Conservation (phyloP, 768 basidiomycete species). For the Boletus reticulatus region DNA sequence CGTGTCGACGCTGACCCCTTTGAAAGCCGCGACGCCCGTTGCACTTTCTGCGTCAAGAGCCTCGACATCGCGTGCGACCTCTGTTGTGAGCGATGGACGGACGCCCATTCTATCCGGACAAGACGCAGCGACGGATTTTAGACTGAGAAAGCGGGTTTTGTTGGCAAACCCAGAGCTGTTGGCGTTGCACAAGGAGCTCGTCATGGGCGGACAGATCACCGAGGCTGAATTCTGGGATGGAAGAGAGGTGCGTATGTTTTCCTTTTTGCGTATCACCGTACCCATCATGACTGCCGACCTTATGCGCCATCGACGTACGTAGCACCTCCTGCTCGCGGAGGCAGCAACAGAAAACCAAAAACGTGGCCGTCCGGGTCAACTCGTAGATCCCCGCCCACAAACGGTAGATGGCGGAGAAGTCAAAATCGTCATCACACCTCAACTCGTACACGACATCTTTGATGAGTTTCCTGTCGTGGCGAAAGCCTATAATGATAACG, state of each 20-base stretch:
- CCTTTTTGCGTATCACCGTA: conserved; percentile 4
- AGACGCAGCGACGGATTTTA: conserved; percentile 66
- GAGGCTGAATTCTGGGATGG: conserved; percentile 98
- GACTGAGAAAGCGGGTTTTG: conserved; percentile 76
- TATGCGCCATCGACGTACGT: background rate
- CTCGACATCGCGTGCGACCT: conserved; percentile 59
- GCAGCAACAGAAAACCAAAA: conserved; percentile 69
- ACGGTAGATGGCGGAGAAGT: conserved; percentile 81
- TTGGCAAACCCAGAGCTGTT: conserved; percentile 76
- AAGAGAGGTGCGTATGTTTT: conserved; percentile 62
- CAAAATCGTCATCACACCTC: conserved; percentile 87
- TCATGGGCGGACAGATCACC: conserved; percentile 78
- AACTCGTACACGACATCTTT: conserved; percentile 93
- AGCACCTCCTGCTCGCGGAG: conserved; percentile 79
- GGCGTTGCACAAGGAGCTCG: conserved; percentile 82
- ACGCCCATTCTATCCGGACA: conserved; percentile 54
- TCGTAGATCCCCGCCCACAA: conserved; percentile 87
- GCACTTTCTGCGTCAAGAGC: conserved; percentile 35
- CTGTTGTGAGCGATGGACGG: conserved; percentile 54
- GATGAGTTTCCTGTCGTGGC: conserved; percentile 96
- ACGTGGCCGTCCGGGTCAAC: conserved; percentile 80
- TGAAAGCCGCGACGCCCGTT: conserved; percentile 34
- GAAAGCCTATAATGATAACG: conserved; percentile 89
- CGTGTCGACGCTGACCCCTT: conserved; percentile 10
- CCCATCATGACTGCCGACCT: too few relatives aligned